Evolutionary conservation across 2,329 filamentous ascomycete genomes (phyloP), one percentile per base, ranked within the genome.

Genomic region (Ramularia endophylla): DNA sequence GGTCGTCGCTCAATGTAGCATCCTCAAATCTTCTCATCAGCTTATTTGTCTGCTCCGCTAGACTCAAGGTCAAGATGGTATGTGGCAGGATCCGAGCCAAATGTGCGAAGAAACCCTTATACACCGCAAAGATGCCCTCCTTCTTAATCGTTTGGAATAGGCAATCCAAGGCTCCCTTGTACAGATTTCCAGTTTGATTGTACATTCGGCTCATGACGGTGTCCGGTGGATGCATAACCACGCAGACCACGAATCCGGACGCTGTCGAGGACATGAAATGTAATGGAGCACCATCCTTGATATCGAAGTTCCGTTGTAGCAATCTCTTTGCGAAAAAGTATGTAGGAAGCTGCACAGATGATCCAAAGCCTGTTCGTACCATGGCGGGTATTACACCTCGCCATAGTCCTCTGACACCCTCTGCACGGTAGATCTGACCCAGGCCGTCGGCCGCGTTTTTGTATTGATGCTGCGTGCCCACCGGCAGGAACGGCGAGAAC

Each of bases 181-280:
- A 98, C n/a, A 98, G 75, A 62, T 95, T 94, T 38, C 92, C 92
- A 48, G 89, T 94, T 65, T 98, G 92, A 71, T 98, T 98, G 74
- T 98, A 98, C 73, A 98, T 83, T 49, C 92, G 84, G 48, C 87
- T 92, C 92, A 98, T 98, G 68, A 98, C 86, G 4, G 92, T 98
- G 65, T 98, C 92, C 77, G 92, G 92, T 40, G 92, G 92, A 60
- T 98, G 92, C 92, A 98, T 98, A 50, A 97, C 82, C 55, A 86
- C 87, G 70, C 92, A 98, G 13, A 98, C 92, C 9, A 95, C 92
- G 58, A 98, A 95, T 1, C 92, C 92, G 58, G 87, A 95, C 27
- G 80, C 81, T 4, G 90, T 82, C 56, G 88, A 95, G 64, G 87
- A 94, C 27, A 87, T 77, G 52, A 98, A 71, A 64, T 98, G 92